Percentiles rank a stretch among this genome's conserved stretches.
These are phyloP conservation scores for Lactifluus echinatus DNA, from an alignment of 768 basidiomycete genomes.

Conservation along the genomic window DNA sequence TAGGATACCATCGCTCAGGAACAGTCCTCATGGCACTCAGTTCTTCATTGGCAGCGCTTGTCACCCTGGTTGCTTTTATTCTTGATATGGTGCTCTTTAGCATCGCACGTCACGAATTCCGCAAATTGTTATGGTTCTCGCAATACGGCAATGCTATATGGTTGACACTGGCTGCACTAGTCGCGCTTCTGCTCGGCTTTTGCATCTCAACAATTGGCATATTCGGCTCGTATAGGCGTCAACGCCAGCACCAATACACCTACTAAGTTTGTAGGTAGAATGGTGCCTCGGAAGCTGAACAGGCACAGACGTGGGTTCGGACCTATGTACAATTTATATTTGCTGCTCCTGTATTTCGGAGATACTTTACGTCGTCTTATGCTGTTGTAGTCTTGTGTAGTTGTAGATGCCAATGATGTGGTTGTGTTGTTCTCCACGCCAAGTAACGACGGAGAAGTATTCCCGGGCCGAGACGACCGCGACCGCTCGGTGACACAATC, in stretches of 20 bases:
- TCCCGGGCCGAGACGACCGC: too few species aligned
- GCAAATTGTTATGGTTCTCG: constrained; percentile 38
- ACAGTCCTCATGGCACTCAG: constrained; percentile 72
- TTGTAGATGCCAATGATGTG: too few species aligned
- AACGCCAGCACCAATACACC: constrained; percentile 22
- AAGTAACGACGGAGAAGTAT: too few species aligned
- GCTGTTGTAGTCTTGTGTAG: neutral
- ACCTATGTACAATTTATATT: neutral
- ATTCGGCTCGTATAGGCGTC: constrained; percentile 54
- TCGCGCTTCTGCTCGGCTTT: constrained; percentile 57
- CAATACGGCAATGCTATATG: constrained; percentile 76
- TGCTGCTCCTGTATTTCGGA: neutral
- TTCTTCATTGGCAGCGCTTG: constrained; percentile 55
- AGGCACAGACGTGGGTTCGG: neutral
- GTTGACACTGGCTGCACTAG: constrained; percentile 68
- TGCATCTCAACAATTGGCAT: constrained; percentile 57
- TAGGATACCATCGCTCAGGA: constrained; percentile 53
- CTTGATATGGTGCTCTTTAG: constrained; percentile 79
- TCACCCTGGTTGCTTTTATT: constrained; percentile 60
- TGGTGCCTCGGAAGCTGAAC: neutral
- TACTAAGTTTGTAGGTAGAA: constrained; percentile 20
- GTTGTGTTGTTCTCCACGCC: too few species aligned
- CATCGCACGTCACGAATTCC: constrained; percentile 51
- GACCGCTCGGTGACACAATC: too few species aligned
- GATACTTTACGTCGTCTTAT: neutral